Conservation (phyloP, 192 early-diverging fungal species). For the Allomyces macrogynus region DNA sequence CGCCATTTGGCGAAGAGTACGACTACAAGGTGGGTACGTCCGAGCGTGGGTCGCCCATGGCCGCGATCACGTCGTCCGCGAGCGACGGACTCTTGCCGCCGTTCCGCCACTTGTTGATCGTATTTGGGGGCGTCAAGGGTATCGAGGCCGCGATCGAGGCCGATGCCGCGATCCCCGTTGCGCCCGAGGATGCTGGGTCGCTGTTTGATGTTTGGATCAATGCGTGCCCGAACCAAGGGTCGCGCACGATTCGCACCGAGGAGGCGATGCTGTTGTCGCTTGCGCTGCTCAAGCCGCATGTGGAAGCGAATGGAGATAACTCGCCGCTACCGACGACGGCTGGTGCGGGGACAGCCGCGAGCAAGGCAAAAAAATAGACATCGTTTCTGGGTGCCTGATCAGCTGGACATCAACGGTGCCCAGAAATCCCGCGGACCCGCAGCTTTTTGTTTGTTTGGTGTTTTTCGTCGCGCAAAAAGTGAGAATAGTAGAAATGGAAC, state of each 20-base stretch:
- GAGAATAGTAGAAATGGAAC: too few relatives aligned
- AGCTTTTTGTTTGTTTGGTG: too few relatives aligned
- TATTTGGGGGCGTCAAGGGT: slow-evolving; percentile 45
- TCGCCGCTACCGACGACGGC: not conserved
- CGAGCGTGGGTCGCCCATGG: slow-evolving; percentile 17
- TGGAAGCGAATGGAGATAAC: not conserved
- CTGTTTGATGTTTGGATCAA: slow-evolving; percentile 43
- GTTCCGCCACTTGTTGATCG: slow-evolving; percentile 34
- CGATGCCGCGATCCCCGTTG: slow-evolving; percentile 29
- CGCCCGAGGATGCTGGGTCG: slow-evolving; percentile 28
- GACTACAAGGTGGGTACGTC: slow-evolving; percentile 43
- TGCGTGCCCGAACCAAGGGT: slow-evolving; percentile 31
- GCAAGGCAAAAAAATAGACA: too few relatives aligned
- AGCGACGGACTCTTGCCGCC: slow-evolving; percentile 2
- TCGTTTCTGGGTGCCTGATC: too few relatives aligned
- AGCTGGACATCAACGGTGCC: too few relatives aligned
- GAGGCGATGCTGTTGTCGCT: slow-evolving; percentile 1
- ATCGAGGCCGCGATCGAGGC: slow-evolving; percentile 40
- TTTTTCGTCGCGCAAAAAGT: too few relatives aligned
- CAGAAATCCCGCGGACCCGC: too few relatives aligned
- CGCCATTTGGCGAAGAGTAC: slow-evolving; percentile 31
- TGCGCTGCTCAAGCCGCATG: not conserved
- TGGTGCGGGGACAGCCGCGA: too few relatives aligned
- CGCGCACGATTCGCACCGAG: slow-evolving; percentile 39
- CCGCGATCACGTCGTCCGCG: not conserved